Evolutionary conservation across 768 basidiomycete species (phyloP), one percentile per base, ranked within the genome.

Genomic region (Exidia glandulosa): DNA sequence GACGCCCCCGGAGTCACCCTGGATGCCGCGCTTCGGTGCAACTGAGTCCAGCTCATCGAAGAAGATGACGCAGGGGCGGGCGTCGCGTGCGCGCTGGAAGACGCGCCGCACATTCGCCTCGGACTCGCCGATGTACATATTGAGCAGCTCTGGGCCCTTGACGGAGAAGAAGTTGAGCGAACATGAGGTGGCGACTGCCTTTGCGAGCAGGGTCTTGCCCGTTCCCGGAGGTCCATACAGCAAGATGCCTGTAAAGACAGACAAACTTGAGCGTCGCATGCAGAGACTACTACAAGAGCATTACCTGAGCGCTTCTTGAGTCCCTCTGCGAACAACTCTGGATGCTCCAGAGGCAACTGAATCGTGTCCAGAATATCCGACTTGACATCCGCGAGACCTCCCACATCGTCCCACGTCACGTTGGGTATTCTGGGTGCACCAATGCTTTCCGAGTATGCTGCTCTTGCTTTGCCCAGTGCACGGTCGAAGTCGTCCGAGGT

Each of bases 121-220:
- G 12, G 92, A 94, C 73, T 96, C 94, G 61, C 94, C 94, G 66
- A 97, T 95, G 73, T 95, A 97, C 94, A 97, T 97, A 73, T 95
- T 95, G 57, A 96, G 81, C 36, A 97, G 74, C 67, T 97, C 94
- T 2, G 94, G 94, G 0, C 94, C 94, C 70, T 97, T 96, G 66
- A 96, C 84, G n/a, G 92, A 94, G 74, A 97, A 88, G 73, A 97
- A 96, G 70, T 96, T 96, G 64, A 96, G 79, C 29, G 92, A 87
- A 70, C 89, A 96, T 2, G 92, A 91, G 1, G 94, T 96, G 27
- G 94, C 94, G 41, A 97, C 94, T 12, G 94, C 94, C 72, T 97
- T 97, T 9, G 94, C 94, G 52, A 97, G 81, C 6, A 97, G 73
- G 0, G 94, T 97, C 71, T 97, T 97, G 2, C 94, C 94, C 2